These are phyloP conservation scores for Drechslera avenae DNA, from an alignment of 2,329 filamentous ascomycete species.

Conservation along the genomic window DNA sequence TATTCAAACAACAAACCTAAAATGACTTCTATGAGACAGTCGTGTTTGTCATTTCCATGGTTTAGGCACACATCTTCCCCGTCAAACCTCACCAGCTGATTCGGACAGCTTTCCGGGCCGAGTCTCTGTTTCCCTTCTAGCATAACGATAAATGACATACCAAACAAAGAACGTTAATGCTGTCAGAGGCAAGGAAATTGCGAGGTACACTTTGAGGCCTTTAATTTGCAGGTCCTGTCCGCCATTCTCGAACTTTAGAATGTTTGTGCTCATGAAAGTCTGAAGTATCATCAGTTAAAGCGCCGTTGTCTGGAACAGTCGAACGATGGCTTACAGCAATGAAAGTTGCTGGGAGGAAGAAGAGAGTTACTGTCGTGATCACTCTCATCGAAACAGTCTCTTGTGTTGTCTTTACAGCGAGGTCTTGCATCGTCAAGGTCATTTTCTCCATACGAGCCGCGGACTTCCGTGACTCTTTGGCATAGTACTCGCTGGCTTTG, in stretches of 20 bases:
- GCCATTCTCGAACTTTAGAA: conserved; percentile 34
- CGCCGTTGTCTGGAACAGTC: no score
- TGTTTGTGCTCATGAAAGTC: conserved; percentile 53
- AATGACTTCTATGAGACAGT: no score
- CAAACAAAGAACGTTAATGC: conserved; percentile 43
- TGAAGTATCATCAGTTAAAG: conserved; percentile 12
- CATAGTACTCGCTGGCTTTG: conserved; percentile 35
- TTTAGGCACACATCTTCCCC: no score
- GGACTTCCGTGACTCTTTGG: conserved; percentile 23
- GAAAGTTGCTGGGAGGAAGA: conserved; percentile 53
- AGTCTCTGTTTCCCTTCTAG: conserved; percentile 12
- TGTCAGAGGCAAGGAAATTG: conserved; percentile 46
- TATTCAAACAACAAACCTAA: no score
- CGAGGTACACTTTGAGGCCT: conserved; percentile 39
- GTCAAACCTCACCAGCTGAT: no score
- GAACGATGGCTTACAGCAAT: conserved; percentile 44
- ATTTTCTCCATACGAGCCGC: conserved; percentile 39
- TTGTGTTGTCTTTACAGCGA: conserved; percentile 46
- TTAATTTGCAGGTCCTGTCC: conserved; percentile 16
- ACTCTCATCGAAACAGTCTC: conserved; percentile 52
- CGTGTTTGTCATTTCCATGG: no score
- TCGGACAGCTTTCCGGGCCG: neutral
- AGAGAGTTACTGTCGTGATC: conserved; percentile 51
- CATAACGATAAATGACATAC: conserved; percentile 41
- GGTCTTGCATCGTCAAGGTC: conserved; percentile 31